Evolutionary conservation across 1,139 yeast genomes (phyloP), one percentile per base, ranked within the genome.

Genomic region (Geotrichum restrictum): DNA sequence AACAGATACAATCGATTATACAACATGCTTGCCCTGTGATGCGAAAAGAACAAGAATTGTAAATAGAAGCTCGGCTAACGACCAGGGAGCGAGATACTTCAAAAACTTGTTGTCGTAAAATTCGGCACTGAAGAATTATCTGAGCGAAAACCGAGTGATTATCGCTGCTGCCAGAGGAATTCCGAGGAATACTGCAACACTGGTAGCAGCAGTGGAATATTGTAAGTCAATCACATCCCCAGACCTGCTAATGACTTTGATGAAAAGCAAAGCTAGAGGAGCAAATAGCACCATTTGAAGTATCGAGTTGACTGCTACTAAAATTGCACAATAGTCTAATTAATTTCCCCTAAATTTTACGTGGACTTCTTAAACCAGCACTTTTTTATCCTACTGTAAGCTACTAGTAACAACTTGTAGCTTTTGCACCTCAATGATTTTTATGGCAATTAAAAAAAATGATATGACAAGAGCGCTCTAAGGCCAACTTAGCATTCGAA

Each of bases 131-230:
- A 69, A 53, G 1, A 68, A 45, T 8, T 52, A 57, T 18, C 69
- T 56, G 13, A 68, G 61, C 1, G 60, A 45, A 21, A 73, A 57
- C 53, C 85, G 69, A 11, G 78, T 72, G 1, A 73, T 6, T 8
- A 79, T 56, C 1, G 82, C 83, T 19, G 74, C 61, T 0, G 65
- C 78, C 22, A 81, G 61, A 1, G 85, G 85, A 22, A 81, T 68
- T 1, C 84, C 85, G 55, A 81, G 69, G 60, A 80, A 81, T 16
- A 77, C 73, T 0, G 74, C 79, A 39, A 80, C 82, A 58, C 78
- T 74, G 57, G 70, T 69, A 0, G 81, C 80, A n/a, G 77, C 82
- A 21, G 72, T 61, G 1, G 68, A 52, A 56, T 76, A 77, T 24
- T 73, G 62, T 31, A 69, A 59, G 10, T 60, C 56, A 11, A 64